Conservation (phyloP, 2,329 filamentous ascomycete species). For the Fusarium sp. region DNA sequence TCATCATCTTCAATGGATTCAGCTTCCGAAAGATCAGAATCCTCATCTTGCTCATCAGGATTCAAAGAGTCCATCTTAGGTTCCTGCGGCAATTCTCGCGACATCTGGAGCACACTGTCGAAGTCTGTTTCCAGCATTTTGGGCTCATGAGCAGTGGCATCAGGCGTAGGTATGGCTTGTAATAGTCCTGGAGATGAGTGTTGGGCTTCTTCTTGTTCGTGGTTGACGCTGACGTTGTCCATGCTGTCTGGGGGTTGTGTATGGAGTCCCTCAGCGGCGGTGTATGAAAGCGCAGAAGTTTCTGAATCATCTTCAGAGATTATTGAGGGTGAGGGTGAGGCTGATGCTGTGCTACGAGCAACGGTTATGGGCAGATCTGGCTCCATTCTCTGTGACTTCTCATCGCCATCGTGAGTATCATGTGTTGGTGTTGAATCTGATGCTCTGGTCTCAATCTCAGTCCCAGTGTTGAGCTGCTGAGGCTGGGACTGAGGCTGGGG, state of each 20-base stretch:
- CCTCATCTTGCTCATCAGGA: background rate
- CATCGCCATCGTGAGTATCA: slow-evolving; percentile 28
- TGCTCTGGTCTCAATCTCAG: slow-evolving; percentile 5
- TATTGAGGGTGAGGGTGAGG: slow-evolving; percentile 2
- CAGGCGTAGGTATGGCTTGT: slow-evolving; percentile 8
- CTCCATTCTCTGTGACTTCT: slow-evolving; percentile 28
- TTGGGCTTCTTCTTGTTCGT: slow-evolving; percentile 2
- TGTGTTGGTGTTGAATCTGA: slow-evolving; percentile 8
- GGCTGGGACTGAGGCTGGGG: slow-evolving; percentile 8
- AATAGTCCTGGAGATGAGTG: slow-evolving; percentile 14
- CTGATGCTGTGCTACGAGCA: slow-evolving; percentile 21
- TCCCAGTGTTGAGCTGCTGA: slow-evolving; percentile 24
- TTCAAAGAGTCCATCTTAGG: background rate
- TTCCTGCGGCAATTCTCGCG: slow-evolving; percentile 18
- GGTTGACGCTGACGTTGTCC: background rate
- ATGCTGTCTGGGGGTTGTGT: slow-evolving; percentile 2
- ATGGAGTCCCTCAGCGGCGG: slow-evolving; percentile 7
- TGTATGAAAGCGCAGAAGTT: slow-evolving; percentile 9
- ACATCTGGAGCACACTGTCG: slow-evolving; percentile 20
- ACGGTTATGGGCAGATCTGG: slow-evolving; percentile 11
- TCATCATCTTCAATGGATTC: slow-evolving; percentile 10
- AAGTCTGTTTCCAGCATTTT: slow-evolving; percentile 31
- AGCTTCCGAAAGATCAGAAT: slow-evolving; percentile 7
- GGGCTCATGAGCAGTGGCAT: slow-evolving; percentile 5
- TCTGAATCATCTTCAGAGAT: slow-evolving; percentile 20